Base-by-base conservation (phyloP, 1,139 yeast genomes). In the Arxiozyma heterogenica region DNA sequence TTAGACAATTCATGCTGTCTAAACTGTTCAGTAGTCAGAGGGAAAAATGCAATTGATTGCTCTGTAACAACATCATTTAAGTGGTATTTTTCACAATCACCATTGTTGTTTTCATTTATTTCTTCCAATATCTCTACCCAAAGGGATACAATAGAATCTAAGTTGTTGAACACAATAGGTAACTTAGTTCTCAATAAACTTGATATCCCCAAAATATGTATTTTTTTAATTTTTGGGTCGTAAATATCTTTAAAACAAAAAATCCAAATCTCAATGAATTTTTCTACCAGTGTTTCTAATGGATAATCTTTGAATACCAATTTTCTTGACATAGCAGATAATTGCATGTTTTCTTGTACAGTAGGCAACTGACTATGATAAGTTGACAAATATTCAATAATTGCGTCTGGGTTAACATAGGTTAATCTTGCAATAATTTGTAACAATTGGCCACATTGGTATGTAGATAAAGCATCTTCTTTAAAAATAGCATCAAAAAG, bases 41-140 rank as follows among this genome's bases (percentile, higher is more conserved):
- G 62, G 47, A 57, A 59, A 41, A 61, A 65, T 25, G 58, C 61
- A 21, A 55, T 44, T 0, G 64, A 56, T 52, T 72, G 75, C 47
- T 70, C 70, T 1, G 64, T 61, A 44, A 65, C 53, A 51, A 57
- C 68, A 55, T 80, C 80, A 57, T 81, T 80, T 50, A 76, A 76
- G 58, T 80, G 82, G 63, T 85, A 86, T n/a, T 75, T 79, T 51
- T 76, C 81, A 61, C 88, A 81, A 52, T 77, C 80, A 0, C 91
- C 91, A 18, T 73, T 72, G 17, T 63, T 70, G 8, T 74, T 69
- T 61, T 87, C 95, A 54, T 84, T 82, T 15, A 85, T 75, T 64
- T 89, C 96, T 62, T 89, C 96, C 52, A 86, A 67, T 57, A 86
- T 75, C 54, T 78, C 78, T 12, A 85, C 76, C 70, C 85, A 74